A percentile compares a stretch with the other conserved stretches of the same genome.
phyloP scores from a whole-genome alignment of 2,329 filamentous ascomycete genomes.

The Mollisia scopiformis region DNA sequence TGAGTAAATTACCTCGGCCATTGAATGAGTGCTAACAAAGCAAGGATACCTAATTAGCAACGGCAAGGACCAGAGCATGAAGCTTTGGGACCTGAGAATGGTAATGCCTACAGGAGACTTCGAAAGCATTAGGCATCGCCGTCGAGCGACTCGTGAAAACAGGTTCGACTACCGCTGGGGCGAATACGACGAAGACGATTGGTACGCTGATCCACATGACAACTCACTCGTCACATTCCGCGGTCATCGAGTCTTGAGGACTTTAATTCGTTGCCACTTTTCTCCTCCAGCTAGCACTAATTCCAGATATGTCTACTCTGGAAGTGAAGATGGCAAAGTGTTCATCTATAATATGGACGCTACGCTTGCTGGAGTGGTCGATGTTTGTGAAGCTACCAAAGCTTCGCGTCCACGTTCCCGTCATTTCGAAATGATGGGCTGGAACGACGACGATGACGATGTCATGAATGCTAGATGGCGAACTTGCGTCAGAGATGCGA shows the following conservation, averaged over 20 bases:
- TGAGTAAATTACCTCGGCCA: constrained; percentile 17
- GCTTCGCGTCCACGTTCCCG: constrained; percentile 59
- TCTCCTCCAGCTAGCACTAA: constrained; percentile 85
- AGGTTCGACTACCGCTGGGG: constrained; percentile 77
- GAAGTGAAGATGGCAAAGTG: constrained; percentile 86
- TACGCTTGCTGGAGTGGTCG: constrained; percentile 75
- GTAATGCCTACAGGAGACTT: constrained; percentile 76
- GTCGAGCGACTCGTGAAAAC: constrained; percentile 51
- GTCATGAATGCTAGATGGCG: constrained; percentile 49
- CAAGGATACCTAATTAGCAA: constrained; percentile 82
- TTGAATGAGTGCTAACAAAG: background rate
- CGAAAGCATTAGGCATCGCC: constrained; percentile 56
- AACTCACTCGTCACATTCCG: constrained; percentile 93
- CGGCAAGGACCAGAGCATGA: constrained; percentile 95
- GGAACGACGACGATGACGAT: constrained; percentile 30
- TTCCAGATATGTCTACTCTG: constrained; percentile 90
- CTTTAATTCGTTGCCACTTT: constrained; percentile 94
- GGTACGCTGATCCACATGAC: constrained; percentile 78
- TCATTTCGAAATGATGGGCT: constrained; percentile 26
- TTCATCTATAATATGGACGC: constrained; percentile 95
- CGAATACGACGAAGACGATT: constrained; percentile 65
- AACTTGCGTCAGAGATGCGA: constrained; percentile 72
- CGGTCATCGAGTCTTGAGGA: constrained; percentile 86
- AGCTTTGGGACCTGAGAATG: constrained; percentile 93
- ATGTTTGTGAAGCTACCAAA: constrained; percentile 73